These are phyloP conservation scores for Taphrina communis DNA, from an alignment of 1,139 yeast genomes.

Conservation along the genomic window DNA sequence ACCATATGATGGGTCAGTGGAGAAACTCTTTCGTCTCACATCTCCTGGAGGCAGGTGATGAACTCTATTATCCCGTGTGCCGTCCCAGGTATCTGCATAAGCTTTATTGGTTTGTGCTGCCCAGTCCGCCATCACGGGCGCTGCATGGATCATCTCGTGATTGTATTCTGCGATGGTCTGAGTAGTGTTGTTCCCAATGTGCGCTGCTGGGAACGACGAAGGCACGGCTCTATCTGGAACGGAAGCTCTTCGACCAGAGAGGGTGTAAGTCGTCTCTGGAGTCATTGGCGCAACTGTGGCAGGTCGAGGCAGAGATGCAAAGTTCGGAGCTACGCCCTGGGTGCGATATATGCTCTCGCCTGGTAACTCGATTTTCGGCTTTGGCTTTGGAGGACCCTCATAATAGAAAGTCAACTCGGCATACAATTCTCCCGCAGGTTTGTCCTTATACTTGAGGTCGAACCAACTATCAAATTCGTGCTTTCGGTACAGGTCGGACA, in stretches of 20 bases:
- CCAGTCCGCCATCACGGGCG: background rate
- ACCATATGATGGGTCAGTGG: background rate
- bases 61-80: constrained; percentile 10
- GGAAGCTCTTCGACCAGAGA: background rate
- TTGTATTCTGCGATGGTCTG: background rate
- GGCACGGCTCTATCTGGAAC: background rate
- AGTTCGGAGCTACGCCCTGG: background rate
- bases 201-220: background rate
- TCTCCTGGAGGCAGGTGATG: constrained; percentile 24
- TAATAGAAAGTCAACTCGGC: constrained; percentile 93
- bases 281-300: background rate
- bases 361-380: constrained; percentile 18
- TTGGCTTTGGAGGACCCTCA: constrained; percentile 52
- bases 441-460: constrained; percentile 67
- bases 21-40: constrained; percentile 21
- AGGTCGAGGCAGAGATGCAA: background rate
- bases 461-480: constrained; percentile 92
- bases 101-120: constrained; percentile 10
- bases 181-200: background rate
- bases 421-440: constrained; percentile 85
- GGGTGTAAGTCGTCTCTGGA: background rate
- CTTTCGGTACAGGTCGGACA: constrained; percentile 62
- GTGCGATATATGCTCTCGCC: background rate
- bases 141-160: background rate
- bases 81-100: constrained; percentile 39